A percentile compares a stretch with the other conserved stretches of the same genome.
Evolutionary conservation across 1,284 basidiomycete genomes (phyloP).

Genomic region (Pyrrhoderma lamaoense): DNA sequence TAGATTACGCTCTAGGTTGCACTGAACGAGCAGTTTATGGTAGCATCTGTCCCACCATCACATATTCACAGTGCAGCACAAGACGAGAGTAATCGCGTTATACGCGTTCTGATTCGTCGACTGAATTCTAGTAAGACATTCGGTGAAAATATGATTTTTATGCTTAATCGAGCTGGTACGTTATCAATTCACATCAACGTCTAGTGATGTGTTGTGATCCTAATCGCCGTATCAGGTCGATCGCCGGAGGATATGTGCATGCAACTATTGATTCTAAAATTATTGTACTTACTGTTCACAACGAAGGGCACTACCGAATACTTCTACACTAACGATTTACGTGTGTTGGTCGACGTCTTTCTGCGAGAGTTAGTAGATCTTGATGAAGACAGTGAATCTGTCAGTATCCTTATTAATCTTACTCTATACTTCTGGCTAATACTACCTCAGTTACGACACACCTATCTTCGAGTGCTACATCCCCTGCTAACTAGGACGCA

Average conservation of each 20-base stretch:
- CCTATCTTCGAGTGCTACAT: slow-evolving; percentile 93
- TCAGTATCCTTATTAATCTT: slow-evolving; percentile 34
- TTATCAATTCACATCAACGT: slow-evolving; percentile 20
- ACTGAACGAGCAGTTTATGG: slow-evolving; percentile 99
- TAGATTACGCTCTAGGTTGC: slow-evolving; percentile 53
- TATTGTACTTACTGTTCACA: slow-evolving; percentile 92
- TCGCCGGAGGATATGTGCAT: slow-evolving; percentile 89
- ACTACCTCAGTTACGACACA: slow-evolving; percentile 75
- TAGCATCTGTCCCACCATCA: slow-evolving; percentile 40
- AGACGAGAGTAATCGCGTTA: slow-evolving; percentile 65
- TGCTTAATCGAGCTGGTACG: slow-evolving; percentile 91
- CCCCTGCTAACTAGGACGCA: slow-evolving; percentile 95
- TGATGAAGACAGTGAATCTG: slow-evolving; percentile 90
- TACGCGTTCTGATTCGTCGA: slow-evolving; percentile 78
- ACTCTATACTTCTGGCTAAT: slow-evolving; percentile 8
- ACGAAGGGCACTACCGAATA: slow-evolving; percentile 91
- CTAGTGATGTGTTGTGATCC: neutral
- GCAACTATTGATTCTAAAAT: slow-evolving; percentile 91
- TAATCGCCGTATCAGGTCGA: slow-evolving; percentile 43
- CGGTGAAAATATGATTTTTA: slow-evolving; percentile 98
- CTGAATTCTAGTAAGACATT: slow-evolving; percentile 87
- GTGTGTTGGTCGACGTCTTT: slow-evolving; percentile 95
- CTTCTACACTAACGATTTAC: slow-evolving; percentile 97
- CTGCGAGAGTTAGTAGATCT: slow-evolving; percentile 86
- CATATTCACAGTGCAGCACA: slow-evolving; percentile 17